Percentiles rank a stretch among this genome's conserved stretches.
These are phyloP conservation scores for Francoa sonchifolia DNA, from an alignment of 441 rosid species.

Conservation along the genomic window DNA sequence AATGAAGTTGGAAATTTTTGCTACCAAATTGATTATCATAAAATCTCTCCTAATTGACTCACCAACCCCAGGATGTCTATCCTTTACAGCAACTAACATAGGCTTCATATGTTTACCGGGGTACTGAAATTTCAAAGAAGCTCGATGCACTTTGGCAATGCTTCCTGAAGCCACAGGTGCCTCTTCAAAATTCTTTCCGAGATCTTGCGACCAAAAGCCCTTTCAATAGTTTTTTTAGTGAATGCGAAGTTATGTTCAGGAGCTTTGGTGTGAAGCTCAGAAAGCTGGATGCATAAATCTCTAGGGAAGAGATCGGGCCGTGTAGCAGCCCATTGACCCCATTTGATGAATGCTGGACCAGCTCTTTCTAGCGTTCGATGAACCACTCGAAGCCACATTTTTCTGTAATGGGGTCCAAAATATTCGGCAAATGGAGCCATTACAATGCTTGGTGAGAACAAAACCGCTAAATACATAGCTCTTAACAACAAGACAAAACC, in stretches of 20 bases:
- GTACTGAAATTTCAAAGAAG: constrained; percentile 68
- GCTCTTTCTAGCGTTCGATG: constrained; percentile 75
- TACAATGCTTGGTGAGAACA: constrained; percentile 71
- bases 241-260: constrained; percentile 89
- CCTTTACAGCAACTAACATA: constrained; percentile 88
- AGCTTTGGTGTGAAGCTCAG: constrained; percentile 87
- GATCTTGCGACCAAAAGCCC: constrained; percentile 85
- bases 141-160: constrained; percentile 97
- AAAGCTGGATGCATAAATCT: constrained; percentile 81
- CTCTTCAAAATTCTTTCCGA: constrained; percentile 83
- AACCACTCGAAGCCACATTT: constrained; percentile 64
- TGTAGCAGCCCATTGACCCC: constrained; percentile 99
- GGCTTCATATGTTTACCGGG: constrained; percentile 78
- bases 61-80: constrained; percentile 98
- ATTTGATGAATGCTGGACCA: constrained; percentile 98
- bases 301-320: constrained; percentile 94
- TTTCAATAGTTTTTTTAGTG: constrained; percentile 79
- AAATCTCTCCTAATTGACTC: constrained; percentile 96
- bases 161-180: constrained; percentile 94
- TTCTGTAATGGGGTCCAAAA: constrained; percentile 63
- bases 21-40: constrained; percentile 66
- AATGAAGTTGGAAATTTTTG: constrained; percentile 56
- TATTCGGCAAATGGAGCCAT: constrained; percentile 74
- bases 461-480: constrained; percentile 52
- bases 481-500: constrained; percentile 52